Base-by-base conservation (phyloP, 2,329 filamentous ascomycete species). In the Phialemoniopsis sp. region DNA sequence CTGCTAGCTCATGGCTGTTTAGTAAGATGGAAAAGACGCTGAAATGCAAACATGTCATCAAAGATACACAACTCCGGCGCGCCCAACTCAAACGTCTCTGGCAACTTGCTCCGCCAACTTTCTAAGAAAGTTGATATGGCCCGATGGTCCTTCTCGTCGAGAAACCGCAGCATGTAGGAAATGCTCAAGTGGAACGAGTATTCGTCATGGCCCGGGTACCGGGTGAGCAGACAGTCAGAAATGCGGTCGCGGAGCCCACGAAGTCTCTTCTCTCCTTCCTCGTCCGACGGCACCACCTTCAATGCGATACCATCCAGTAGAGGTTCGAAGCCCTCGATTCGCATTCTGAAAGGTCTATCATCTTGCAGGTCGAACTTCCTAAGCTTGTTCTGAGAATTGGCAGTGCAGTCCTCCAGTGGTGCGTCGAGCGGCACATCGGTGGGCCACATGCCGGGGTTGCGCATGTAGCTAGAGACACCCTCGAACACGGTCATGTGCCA, bases 401-500 rank as follows among this genome's bases (percentile, higher is more conserved):
- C 34, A 3, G 40, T 50, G 45, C 43, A 47, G 4, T 47, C 38
- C 12, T 34, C 44, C 5, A 53, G 42, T 8, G 45, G 28, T 4
- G 45, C 38, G 31, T 49, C 45, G 0, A 17, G 13, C 3, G 38
- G 17, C 8, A 56, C 32, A 16, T 50, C 45, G 6, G 39, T 15
- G 13, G 53, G 52, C 52, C 51, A 54, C 41, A 39, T 44, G 19
- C 45, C 47, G 3, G 46, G 38, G 10, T 34, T 18, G 33, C 50
- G 47, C 13, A 46, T 47, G 29, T 42, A 34, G 43, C 54, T 48
- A 37, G 49, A 50, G 13, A 53, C 46, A 17, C 49, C 51, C 34
- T 55, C 53, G 45, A 55, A 55, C 19, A 55, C 34, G 16, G 54
- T 53, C 49, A 54, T 53, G 45, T 55, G 54, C 49, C 51, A 55